phyloP scores from a whole-genome alignment of 345 rosid genomes.

The Psidium friedrichsthalianum region DNA sequence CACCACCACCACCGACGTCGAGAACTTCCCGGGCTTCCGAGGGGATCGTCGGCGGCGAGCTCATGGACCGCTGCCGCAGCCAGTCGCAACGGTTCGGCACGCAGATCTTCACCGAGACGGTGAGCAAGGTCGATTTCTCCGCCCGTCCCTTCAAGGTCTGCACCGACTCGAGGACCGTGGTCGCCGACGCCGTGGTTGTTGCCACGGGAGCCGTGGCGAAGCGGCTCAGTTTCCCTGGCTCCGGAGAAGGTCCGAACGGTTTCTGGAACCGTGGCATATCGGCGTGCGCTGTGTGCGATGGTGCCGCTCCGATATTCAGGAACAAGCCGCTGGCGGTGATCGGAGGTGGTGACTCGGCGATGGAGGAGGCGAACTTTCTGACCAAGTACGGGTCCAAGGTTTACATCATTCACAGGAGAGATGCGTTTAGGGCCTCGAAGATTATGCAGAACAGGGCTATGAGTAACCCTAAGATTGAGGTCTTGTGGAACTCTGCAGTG shows the following conservation, averaged over 20 bases:
- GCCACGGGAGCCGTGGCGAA: conserved; percentile 91
- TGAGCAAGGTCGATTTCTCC: conserved; percentile 56
- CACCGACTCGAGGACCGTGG: conserved; percentile 46
- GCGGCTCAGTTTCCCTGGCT: conserved; percentile 52
- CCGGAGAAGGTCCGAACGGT: conserved; percentile 30
- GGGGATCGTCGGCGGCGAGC: conserved; percentile 58
- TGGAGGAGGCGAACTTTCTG: conserved; percentile 90
- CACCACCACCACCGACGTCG: conserved; percentile 93
- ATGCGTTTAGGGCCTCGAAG: conserved; percentile 84
- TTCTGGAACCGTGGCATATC: conserved; percentile 96
- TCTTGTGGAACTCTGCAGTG: conserved; percentile 67
- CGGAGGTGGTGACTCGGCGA: conserved; percentile 97
- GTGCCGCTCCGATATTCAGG: conserved; percentile 91
- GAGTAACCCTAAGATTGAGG: conserved; percentile 70
- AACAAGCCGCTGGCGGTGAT: conserved; percentile 73
- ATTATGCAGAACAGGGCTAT: conserved; percentile 72
- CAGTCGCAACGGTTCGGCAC: conserved; percentile 87
- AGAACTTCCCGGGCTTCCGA: conserved; percentile 89
- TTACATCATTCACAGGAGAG: conserved; percentile 74
- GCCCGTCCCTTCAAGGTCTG: conserved; percentile 53
- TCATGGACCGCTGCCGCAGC: conserved; percentile 54
- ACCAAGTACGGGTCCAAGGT: conserved; percentile 86
- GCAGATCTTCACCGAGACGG: conserved; percentile 69
- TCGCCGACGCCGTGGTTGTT: conserved; percentile 66
- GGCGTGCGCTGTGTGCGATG: conserved; percentile 99